Base-by-base conservation (phyloP, 129 eudicot genomes). In the Tagetes erecta region DNA sequence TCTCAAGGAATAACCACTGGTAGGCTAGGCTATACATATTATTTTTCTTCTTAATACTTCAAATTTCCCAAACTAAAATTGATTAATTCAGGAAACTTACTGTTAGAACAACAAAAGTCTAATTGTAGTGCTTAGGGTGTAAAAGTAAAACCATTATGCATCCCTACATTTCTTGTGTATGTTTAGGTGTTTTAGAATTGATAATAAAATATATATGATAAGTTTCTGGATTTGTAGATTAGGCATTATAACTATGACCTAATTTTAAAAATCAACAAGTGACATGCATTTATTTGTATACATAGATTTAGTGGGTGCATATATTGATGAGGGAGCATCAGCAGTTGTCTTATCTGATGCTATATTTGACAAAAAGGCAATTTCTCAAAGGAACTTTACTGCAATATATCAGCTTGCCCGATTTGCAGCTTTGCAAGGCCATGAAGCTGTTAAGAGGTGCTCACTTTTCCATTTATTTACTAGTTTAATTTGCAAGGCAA, bases 1-100 rank as follows among this genome's bases (percentile, higher is more conserved):
- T 89, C 98, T 76, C 98, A 92, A 83, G 95, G 97, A 84, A 85
- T 92, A 63, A 84, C 80, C 71, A 46, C 83, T 77, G 96, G 97
- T 89, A 64, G 62, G 81, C 73, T 53, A 37, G 27, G 27, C 27
- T 20, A 20, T 20, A 20, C 27, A 20, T 20, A 20, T 20, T 20
- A 20, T 20, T 20, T 20, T 56, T 56, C 30, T 3, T 56, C 36
- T 56, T 56, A 56, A 31, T 56, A 56, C 36, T 57, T 13, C 38
- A 57, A 53, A 33, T 57, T 8, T 30, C 31, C 31, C 13, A 57
- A 57, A 57, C 37, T 30, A 57, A 6, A 57, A 33, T 31, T 33
- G 38, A 30, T 57, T 57, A 9, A 33, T 0, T 3, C 66, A 34
- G 41, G 10, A 33, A 14, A 34, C 33, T 6, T 7, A 20, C 41